A percentile compares a stretch with the other conserved stretches of the same genome.
Evolutionary conservation across 345 rosid species (phyloP).

Genomic region (Brassica nigra): DNA sequence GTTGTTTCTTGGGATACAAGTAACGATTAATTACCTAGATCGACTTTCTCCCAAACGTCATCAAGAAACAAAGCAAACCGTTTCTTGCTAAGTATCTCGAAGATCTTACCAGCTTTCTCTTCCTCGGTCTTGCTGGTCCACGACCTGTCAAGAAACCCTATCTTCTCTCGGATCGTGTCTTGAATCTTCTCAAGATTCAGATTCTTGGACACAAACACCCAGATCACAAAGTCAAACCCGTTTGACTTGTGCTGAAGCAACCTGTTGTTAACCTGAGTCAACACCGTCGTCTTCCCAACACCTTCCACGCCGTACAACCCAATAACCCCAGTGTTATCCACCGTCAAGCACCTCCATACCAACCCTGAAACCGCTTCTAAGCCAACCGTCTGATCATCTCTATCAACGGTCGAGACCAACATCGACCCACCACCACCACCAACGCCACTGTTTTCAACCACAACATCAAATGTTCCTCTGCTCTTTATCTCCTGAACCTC

Average conservation of each 20-base stretch:
- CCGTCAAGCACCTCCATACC: constrained; percentile 39
- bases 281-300: constrained; percentile 50
- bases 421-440: constrained; percentile 22
- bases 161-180: constrained; percentile 40
- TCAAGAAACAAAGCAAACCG: constrained; percentile 44
- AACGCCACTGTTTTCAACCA: constrained; percentile 38
- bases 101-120: constrained; percentile 37
- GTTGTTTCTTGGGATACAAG: neutral
- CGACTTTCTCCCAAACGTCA: constrained; percentile 45
- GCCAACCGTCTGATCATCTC: constrained; percentile 41
- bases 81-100: constrained; percentile 37
- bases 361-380: constrained; percentile 38
- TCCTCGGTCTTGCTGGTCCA: constrained; percentile 38
- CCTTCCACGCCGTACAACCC: constrained; percentile 46
- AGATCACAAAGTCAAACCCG: constrained; percentile 45
- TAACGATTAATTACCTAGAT: constrained; percentile 29
- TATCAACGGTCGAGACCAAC: constrained; percentile 31
- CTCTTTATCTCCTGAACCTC: constrained; percentile 34
- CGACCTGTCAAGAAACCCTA: constrained; percentile 39
- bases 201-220: constrained; percentile 43
- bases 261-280: constrained; percentile 45
- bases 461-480: constrained; percentile 36
- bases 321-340: constrained; percentile 39
- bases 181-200: constrained; percentile 41
- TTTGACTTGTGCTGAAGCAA: constrained; percentile 25